Conservation (phyloP, 495 filamentous ascomycete species). For the Aspergillus wentii region DNA sequence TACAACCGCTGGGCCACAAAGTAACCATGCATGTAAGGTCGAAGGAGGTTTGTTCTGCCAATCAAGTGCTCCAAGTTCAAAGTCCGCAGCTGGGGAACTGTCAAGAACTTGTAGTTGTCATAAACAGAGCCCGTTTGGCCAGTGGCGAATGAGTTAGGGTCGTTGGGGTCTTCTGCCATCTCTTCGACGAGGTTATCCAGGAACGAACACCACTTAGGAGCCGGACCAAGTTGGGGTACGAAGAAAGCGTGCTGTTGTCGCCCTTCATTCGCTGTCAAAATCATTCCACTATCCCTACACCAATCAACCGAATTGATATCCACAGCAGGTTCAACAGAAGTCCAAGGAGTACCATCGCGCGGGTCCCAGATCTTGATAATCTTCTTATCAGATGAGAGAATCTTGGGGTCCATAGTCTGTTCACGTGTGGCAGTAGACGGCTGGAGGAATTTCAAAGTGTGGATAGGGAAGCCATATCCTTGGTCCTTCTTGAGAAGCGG, state of each 20-base stretch:
- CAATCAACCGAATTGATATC: conserved; percentile 91
- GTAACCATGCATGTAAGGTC: conserved; percentile 98
- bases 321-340: conserved; percentile 88
- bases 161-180: conserved; percentile 79
- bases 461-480: conserved; percentile 91
- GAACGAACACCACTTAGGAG: conserved; percentile 94
- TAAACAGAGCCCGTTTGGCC: conserved; percentile 67
- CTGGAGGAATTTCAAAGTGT: conserved; percentile 81
- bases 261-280: conserved; percentile 94
- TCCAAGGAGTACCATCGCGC: conserved; percentile 78
- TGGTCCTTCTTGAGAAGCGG: conserved; percentile 89
- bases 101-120: conserved; percentile 98
- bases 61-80: conserved; percentile 83
- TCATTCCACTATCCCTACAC: conserved; percentile 82
- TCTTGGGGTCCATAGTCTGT: conserved; percentile 68
- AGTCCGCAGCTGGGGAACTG: conserved; percentile 69
- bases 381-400: conserved; percentile 85
- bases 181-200: conserved; percentile 96
- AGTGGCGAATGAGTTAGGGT: conserved; percentile 58
- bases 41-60: conserved; percentile 76
- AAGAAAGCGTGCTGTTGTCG: conserved; percentile 91
- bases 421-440: conserved; percentile 60
- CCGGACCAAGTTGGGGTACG: conserved; percentile 87
- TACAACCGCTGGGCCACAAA: conserved; percentile 91
- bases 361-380: conserved; percentile 98